Base-by-base conservation (phyloP, 2,329 filamentous ascomycete species). In the Exophiala xenobiotica region DNA sequence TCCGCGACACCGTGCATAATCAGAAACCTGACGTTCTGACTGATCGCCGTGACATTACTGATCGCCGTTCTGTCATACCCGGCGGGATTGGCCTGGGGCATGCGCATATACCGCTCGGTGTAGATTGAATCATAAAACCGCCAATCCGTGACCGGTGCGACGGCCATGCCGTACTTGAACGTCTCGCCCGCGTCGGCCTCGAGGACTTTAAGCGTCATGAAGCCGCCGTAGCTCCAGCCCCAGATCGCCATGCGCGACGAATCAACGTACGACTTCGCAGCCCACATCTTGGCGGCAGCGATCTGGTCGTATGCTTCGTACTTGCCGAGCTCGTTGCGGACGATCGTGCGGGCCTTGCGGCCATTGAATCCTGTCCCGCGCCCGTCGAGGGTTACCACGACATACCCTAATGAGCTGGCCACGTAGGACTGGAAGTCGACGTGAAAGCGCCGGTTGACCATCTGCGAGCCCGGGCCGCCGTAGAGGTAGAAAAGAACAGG, bases 101-200 rank as follows among this genome's bases (percentile, higher is more conserved):
- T 96, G 65, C 91, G 87, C 95, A 99, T 99, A 72, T 97, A 99
- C 27, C 93, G 84, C 72, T 96, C 91, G 0, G 91, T 95, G 74
- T 96, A 96, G 63, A 96, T 85, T 53, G 84, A 88, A 72, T 96
- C 88, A 72, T 99, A 99, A 71, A 87, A 96, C 51, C 87, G 81
- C 93, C 93, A 99, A 70, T 99, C 91, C 0, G 92, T 97, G n/a
- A 99, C 93, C 14, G 93, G 93, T 1, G 93, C 93, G 45, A 99
- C 95, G 5, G 95, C 90, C 88, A 99, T 96, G 61, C 93, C 95
- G 68, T 99, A 99, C 58, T 85, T 85, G 74, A 96, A 99, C 0
- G 91, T 97, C 65, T 82, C 69, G 4, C 95, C 93, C 6, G 83
- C 92, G 67, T 99, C 93, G 56, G 83, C 80, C 75, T 99, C 93